Conservation (phyloP, 2,329 filamentous ascomycete genomes). For the Claviceps sp. region DNA sequence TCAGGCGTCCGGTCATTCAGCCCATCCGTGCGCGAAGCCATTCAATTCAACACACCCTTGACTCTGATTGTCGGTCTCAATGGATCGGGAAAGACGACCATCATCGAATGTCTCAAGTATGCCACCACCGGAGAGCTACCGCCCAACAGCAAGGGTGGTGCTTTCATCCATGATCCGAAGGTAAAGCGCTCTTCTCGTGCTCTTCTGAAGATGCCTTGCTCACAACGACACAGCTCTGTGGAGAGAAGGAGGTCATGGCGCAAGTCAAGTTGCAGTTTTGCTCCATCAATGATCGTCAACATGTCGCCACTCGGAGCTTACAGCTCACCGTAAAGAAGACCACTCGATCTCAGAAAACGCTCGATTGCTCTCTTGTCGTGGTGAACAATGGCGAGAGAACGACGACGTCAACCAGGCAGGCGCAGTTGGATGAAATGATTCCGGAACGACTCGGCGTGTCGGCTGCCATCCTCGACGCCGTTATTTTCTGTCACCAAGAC, state of each 20-base stretch:
- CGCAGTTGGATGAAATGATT: slow-evolving; percentile 72
- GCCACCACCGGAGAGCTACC: slow-evolving; percentile 88
- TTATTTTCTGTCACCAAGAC: slow-evolving; percentile 98
- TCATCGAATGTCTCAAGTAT: slow-evolving; percentile 98
- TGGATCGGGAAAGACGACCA: slow-evolving; percentile 95
- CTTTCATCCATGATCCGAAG: slow-evolving; percentile 96
- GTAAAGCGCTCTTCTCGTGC: slow-evolving; percentile 21
- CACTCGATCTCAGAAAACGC: slow-evolving; percentile 61
- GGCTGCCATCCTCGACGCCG: slow-evolving; percentile 76
- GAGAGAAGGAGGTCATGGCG: slow-evolving; percentile 78
- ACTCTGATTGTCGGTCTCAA: slow-evolving; percentile 96
- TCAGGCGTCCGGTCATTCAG: slow-evolving; percentile 76
- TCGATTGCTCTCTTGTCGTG: slow-evolving; percentile 68
- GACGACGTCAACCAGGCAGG: slow-evolving; percentile 64
- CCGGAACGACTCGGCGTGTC: slow-evolving; percentile 82
- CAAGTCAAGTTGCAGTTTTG: slow-evolving; percentile 85
- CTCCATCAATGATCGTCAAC: slow-evolving; percentile 61
- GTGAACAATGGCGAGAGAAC: slow-evolving; percentile 67
- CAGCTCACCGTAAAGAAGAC: slow-evolving; percentile 80
- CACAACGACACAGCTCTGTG: slow-evolving; percentile 42
- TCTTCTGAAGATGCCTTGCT: not conserved
- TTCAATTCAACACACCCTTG: slow-evolving; percentile 78
- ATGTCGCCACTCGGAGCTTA: slow-evolving; percentile 72
- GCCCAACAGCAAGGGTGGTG: slow-evolving; percentile 78
- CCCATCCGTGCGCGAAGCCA: slow-evolving; percentile 58